phyloP scores from a whole-genome alignment of 2,329 filamentous ascomycete genomes.

The Stemphylium vesicarium region DNA sequence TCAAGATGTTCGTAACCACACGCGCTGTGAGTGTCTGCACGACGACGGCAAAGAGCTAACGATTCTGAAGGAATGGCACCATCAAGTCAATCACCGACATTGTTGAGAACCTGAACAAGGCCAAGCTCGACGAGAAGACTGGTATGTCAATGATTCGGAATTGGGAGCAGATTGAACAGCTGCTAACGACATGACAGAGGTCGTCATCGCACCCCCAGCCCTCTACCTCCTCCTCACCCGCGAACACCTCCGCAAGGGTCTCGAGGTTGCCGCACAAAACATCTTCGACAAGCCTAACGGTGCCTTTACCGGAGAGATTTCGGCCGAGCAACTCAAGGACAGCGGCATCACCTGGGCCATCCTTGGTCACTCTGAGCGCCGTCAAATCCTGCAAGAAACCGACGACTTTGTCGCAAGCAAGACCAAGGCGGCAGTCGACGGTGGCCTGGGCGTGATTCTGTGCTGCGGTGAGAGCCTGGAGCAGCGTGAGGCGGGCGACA shows the following conservation, averaged over 20 bases:
- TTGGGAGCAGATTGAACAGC: too few relatives aligned
- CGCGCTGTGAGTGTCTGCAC: constrained; percentile 30
- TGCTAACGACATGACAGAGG: constrained; percentile 66
- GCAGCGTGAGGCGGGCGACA: constrained; percentile 85
- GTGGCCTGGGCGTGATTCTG: constrained; percentile 88
- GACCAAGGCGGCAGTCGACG: constrained; percentile 90
- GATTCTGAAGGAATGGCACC: constrained; percentile 80
- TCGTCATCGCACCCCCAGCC: constrained; percentile 88
- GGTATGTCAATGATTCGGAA: constrained; percentile 55
- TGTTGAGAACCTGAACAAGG: constrained; percentile 85
- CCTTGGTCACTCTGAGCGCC: constrained; percentile 93
- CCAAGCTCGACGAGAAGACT: constrained; percentile 76
- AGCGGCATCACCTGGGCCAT: constrained; percentile 87
- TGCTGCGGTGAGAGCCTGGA: constrained; percentile 97
- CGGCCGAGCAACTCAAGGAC: constrained; percentile 88
- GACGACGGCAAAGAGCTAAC: constrained; percentile 22
- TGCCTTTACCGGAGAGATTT: constrained; percentile 97
- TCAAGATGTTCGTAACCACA: constrained; percentile 80
- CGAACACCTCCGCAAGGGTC: constrained; percentile 73
- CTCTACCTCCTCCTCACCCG: constrained; percentile 90
- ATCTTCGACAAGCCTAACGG: constrained; percentile 97
- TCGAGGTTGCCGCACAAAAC: constrained; percentile 94
- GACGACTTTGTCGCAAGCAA: constrained; percentile 86
- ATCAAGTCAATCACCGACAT: constrained; percentile 89
- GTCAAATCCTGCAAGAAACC: constrained; percentile 84